phyloP scores from a whole-genome alignment of 2,329 filamentous ascomycete species.

The Cytospora paraplurivora region DNA sequence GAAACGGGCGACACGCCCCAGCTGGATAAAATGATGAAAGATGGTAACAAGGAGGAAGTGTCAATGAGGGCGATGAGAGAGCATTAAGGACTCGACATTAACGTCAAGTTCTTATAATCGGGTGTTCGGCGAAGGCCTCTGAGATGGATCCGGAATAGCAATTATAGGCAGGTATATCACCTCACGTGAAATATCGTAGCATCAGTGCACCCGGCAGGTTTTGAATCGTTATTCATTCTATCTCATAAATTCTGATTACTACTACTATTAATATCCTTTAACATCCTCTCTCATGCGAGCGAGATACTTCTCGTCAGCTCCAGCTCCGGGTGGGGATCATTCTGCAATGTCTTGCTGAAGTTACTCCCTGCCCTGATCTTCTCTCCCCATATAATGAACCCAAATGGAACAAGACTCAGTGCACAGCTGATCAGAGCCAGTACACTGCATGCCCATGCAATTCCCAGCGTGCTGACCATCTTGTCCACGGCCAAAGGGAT shows the following conservation, averaged over 20 bases:
- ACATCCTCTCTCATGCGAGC: slow-evolving; percentile 24
- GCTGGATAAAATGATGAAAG: background rate
- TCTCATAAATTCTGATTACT: too few relatives aligned
- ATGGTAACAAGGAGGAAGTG: background rate
- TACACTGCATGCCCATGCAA: slow-evolving; percentile 47
- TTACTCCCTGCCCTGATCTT: slow-evolving; percentile 47
- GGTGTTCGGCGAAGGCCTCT: too few relatives aligned
- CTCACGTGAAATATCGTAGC: too few relatives aligned
- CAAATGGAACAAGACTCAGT: slow-evolving; percentile 52
- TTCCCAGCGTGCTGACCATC: slow-evolving; percentile 35
- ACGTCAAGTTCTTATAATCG: too few relatives aligned
- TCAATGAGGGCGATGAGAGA: too few relatives aligned
- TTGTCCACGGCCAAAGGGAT: slow-evolving; percentile 34
- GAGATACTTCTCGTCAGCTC: slow-evolving; percentile 33
- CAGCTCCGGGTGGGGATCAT: slow-evolving; percentile 35
- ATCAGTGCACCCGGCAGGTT: too few relatives aligned
- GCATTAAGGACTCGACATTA: too few relatives aligned
- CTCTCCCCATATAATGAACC: slow-evolving; percentile 48
- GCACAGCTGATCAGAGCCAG: slow-evolving; percentile 50
- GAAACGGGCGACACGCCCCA: background rate
- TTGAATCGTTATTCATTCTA: too few relatives aligned
- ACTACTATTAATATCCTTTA: too few relatives aligned
- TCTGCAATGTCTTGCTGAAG: slow-evolving; percentile 50
- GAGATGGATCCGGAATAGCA: too few relatives aligned
- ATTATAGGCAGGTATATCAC: too few relatives aligned